Base-by-base conservation (phyloP, 129 eudicot species). In the Scalesia atractyloides region DNA sequence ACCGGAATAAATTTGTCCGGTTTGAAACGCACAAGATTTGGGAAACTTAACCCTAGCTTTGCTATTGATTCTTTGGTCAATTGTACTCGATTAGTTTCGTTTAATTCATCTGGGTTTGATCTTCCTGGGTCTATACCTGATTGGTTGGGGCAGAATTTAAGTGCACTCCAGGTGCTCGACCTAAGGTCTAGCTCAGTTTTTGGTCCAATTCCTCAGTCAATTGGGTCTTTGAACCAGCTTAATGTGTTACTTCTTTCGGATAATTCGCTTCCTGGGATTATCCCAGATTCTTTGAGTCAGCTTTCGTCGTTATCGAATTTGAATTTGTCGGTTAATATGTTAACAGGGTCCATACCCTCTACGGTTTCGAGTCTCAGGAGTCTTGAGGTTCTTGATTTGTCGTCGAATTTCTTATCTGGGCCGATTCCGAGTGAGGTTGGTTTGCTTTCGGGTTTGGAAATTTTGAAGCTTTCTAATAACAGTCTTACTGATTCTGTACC, bases 381-480 rank as follows among this genome's bases (percentile, higher is more conserved):
- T 43, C 81, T 91, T 16, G 68, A 71, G 0, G 10, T 26, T 39
- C 84, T 91, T 22, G 88, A 88, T 51, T 51, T 91, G 12, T 91
- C 97, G 14, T 83, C 81, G 2, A 91, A 91, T 84, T 88, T 13
- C 70, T 73, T 91, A 5, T 86, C 92, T 39, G 97, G 97, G 41
- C 71, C 71, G 24, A 80, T 91, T 68, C 92, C 90, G 4, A 11
- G 39, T 22, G 81, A 30, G 17, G 66, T 91, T 60, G 87, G 92
- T 47, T 77, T 36, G 7, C 44, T 91, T 48, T 76, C 72, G 20
- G 34, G 57, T 57, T 83, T 91, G 57, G 39, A 54, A 26, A 7
- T 12, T 12, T 79, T 91, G 82, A 80, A 84, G 62, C 76, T 91
- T 64, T 72, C 82, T 12, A 73, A 75, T 19, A 91, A 91, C 68